These are phyloP conservation scores for Cryphonectria carpinicola DNA, from an alignment of 2,329 filamentous ascomycete species.

Conservation along the genomic window DNA sequence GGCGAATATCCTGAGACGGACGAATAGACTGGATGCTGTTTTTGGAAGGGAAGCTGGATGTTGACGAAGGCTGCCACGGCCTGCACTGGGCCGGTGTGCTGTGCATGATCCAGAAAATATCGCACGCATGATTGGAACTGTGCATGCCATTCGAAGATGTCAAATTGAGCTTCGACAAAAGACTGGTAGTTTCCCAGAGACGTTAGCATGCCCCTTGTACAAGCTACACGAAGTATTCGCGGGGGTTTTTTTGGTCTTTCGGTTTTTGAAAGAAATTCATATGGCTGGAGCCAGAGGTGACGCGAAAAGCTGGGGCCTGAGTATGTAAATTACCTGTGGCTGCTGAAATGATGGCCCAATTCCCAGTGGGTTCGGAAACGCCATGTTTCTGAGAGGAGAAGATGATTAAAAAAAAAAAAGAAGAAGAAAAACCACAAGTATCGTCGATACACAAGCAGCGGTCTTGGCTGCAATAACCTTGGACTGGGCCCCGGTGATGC, in stretches of 20 bases:
- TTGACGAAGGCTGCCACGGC: constrained; percentile 90
- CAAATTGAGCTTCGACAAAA: constrained; percentile 60
- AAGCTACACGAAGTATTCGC: background rate
- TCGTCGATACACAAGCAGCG: constrained; percentile 4
- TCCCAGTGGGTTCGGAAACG: constrained; percentile 35
- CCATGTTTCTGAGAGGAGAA: constrained; percentile 34
- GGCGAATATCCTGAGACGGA: constrained; percentile 43
- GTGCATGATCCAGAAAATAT: constrained; percentile 90
- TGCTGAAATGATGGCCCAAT: constrained; percentile 37
- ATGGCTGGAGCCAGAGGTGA: background rate
- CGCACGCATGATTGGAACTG: constrained; percentile 87
- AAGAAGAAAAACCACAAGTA: background rate
- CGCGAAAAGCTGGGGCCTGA: background rate
- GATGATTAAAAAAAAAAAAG: background rate
- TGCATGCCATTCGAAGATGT: constrained; percentile 92
- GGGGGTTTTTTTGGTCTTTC: too few species aligned
- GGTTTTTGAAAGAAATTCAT: constrained; percentile 7
- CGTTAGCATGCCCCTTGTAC: constrained; percentile 18
- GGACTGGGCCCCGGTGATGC: background rate
- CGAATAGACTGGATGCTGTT: constrained; percentile 51
- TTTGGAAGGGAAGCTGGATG: constrained; percentile 87
- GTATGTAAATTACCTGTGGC: constrained; percentile 38
- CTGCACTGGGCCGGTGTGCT: constrained; percentile 81
- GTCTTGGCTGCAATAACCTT: background rate
- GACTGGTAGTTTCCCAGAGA: constrained; percentile 39